Base-by-base conservation (phyloP, 495 filamentous ascomycete genomes). In the Pseudomonodictys pantanalensis region DNA sequence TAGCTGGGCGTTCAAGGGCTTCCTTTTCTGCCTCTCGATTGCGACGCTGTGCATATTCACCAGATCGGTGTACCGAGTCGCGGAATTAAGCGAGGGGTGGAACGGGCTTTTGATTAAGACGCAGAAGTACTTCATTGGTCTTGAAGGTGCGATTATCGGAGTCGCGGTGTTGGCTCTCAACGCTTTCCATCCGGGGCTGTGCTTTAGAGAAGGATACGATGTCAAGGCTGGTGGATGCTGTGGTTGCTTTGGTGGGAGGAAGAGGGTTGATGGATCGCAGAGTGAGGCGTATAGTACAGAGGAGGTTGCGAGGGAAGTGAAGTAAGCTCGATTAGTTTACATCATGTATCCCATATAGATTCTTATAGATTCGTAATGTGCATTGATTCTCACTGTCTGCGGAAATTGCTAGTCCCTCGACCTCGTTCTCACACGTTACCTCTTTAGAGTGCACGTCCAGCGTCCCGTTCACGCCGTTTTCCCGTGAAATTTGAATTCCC, bases 21-120 rank as follows among this genome's bases (percentile, higher is more conserved):
- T 70, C 33, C 33, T 70, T 10, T 10, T 60, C 18, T 56, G 56
- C 18, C 49, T 69, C 3, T 32, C 42, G 8, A 49, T 72, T 10
- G 68, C 71, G 2, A 70, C 65, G 42, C 35, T 71, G 23, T 69
- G 64, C 30, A 69, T 73, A 22, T 67, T 73, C 49, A 71, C 70
- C 3, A 52, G 71, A 17, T 66, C 60, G 22, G 64, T 73, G 30
- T 74, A 74, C 26, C 65, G 71, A 17, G 71, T 74, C n/a, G 60
- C 72, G 9, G 71, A 74, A 68, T 52, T 73, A 45, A 65, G 59
- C 28, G 65, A 68, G 41, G 71, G 72, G 1, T 73, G 69, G 69
- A 66, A 56, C 26, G 71, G 71, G 11, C 64, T 57, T 45, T 55
- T 69, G 39, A 67, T 69, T 30, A 55, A 58, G 46, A 69, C 60